Conservation (phyloP, 345 rosid genomes). For the Lumnitzera racemosa region DNA sequence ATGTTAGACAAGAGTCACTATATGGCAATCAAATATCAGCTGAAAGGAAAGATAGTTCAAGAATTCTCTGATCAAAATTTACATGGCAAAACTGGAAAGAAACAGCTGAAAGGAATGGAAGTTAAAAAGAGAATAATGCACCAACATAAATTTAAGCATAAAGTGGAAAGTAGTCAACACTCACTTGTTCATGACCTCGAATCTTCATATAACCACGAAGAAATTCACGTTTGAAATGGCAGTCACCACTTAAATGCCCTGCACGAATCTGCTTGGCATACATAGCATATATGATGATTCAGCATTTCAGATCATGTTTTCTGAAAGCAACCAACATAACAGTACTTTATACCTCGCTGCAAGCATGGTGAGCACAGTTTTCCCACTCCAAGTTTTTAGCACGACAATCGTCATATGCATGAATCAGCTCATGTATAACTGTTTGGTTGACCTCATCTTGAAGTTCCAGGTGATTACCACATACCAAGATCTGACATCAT, state of each 20-base stretch:
- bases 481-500: conserved; percentile 52
- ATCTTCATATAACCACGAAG: conserved; percentile 66
- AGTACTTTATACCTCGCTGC: conserved; percentile 62
- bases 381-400: conserved; percentile 82
- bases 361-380: conserved; percentile 95
- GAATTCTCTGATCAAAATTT: too few relatives aligned
- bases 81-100: too few relatives aligned
- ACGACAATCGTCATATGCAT: conserved; percentile 87
- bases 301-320: neutral
- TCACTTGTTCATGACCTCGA: conserved; percentile 88
- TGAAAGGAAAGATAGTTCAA: too few relatives aligned
- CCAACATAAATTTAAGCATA: neutral
- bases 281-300: neutral
- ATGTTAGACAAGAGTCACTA: too few relatives aligned
- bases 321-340: neutral
- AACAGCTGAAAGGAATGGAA: neutral
- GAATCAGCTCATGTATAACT: conserved; percentile 77
- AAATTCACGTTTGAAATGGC: conserved; percentile 81
- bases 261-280: conserved; percentile 65
- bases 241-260: conserved; percentile 85
- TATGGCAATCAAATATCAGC: too few relatives aligned
- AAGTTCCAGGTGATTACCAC: conserved; percentile 59
- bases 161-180: conserved; percentile 9
- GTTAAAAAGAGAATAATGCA: neutral
- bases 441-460: conserved; percentile 92